phyloP scores from a whole-genome alignment of 2,329 filamentous ascomycete species.

The Botryotinia convoluta region DNA sequence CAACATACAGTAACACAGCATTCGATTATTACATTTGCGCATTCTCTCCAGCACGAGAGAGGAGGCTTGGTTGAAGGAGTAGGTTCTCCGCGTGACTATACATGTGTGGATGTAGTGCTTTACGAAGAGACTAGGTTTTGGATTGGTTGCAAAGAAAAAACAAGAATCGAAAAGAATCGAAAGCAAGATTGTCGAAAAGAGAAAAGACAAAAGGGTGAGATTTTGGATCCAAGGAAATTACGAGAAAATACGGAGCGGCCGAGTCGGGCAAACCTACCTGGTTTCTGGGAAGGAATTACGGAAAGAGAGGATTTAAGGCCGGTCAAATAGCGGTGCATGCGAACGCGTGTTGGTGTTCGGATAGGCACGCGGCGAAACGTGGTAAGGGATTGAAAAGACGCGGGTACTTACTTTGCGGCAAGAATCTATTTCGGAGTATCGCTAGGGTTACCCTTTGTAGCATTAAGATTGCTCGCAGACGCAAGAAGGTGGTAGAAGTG shows the following conservation, averaged over 20 bases:
- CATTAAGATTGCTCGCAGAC: conserved; percentile 24
- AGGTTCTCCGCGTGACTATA: conserved; percentile 22
- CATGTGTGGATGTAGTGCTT: conserved; percentile 19
- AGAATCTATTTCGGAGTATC: conserved; percentile 21
- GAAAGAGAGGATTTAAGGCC: conserved; percentile 13
- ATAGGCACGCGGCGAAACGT: conserved; percentile 39
- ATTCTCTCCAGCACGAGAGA: conserved; percentile 13
- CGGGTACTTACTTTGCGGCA: conserved; percentile 32
- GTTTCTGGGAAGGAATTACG: conserved; percentile 17
- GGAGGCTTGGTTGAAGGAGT: conserved; percentile 16
- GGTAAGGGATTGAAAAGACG: conserved; percentile 28
- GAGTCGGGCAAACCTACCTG: conserved; percentile 16
- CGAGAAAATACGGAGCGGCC: conserved; percentile 15
- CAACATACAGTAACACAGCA: conserved; percentile 31
- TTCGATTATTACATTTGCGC: conserved; percentile 25
- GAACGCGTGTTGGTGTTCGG: conserved; percentile 37
- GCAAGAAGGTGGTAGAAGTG: conserved; percentile 22
- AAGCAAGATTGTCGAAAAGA: conserved; percentile 11
- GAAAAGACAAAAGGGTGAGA: conserved; percentile 3
- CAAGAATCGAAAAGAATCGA: background rate
- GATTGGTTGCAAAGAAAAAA: conserved; percentile 2
- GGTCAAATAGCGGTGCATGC: conserved; percentile 30
- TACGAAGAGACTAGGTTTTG: conserved; percentile 15
- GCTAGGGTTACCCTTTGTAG: conserved; percentile 22
- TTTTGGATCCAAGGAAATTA: conserved; percentile 13